phyloP scores from a whole-genome alignment of 768 basidiomycete genomes.

The Basidioascus undulatus region DNA sequence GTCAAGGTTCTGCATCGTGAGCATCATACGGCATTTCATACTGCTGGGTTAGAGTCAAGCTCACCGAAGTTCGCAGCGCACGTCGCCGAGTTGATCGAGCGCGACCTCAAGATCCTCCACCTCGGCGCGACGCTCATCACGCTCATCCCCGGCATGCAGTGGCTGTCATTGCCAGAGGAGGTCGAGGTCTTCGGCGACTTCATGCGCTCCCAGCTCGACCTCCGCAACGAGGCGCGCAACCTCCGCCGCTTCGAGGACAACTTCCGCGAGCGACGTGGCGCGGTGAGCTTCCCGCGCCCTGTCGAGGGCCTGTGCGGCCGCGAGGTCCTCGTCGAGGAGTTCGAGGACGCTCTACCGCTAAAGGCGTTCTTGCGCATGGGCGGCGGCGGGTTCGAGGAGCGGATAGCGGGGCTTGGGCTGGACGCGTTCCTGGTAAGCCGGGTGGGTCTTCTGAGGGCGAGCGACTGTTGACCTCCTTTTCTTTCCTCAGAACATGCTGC shows the following conservation, averaged over 20 bases:
- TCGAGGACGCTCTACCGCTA: constrained; percentile 69
- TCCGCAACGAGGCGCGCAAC: constrained; percentile 75
- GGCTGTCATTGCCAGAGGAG: constrained; percentile 88
- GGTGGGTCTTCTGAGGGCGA: background rate
- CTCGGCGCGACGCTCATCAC: constrained; percentile 66
- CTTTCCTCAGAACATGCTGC: constrained; percentile 65
- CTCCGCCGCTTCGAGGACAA: constrained; percentile 61
- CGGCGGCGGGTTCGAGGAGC: constrained; percentile 71
- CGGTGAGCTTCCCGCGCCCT: constrained; percentile 75
- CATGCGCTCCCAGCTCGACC: constrained; percentile 87
- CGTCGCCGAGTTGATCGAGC: constrained; percentile 51
- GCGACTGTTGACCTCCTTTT: background rate
- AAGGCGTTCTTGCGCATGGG: constrained; percentile 70
- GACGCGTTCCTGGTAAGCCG: constrained; percentile 71
- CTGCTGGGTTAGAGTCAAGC: no score
- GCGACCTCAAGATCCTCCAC: constrained; percentile 85
- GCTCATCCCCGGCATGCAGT: constrained; percentile 72
- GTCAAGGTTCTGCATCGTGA: constrained; percentile 93
- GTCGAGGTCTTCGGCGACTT: constrained; percentile 80
- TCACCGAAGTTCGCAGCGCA: no score
- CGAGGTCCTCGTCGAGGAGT: constrained; percentile 77
- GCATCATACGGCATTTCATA: no score
- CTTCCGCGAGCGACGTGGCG: constrained; percentile 45
- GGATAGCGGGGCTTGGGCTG: constrained; percentile 72
- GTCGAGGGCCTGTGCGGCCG: constrained; percentile 54